phyloP scores from a whole-genome alignment of 768 basidiomycete genomes.

The Chalciporus chontae region DNA sequence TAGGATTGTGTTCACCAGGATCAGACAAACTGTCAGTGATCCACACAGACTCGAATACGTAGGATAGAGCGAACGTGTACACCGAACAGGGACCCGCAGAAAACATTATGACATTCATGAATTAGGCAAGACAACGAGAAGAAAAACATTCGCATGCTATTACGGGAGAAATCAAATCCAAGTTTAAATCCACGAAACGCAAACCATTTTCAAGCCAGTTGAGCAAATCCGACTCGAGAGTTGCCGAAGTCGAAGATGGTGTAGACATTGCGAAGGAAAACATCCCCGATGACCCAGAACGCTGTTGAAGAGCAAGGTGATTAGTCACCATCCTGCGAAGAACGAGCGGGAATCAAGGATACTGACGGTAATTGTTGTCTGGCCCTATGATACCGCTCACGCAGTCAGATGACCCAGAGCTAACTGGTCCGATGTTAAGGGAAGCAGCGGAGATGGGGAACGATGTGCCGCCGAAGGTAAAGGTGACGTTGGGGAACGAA shows the following conservation, averaged over 20 bases:
- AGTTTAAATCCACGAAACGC: too few relatives aligned
- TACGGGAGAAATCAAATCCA: too few relatives aligned
- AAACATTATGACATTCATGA: too few relatives aligned
- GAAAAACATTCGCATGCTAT: too few relatives aligned
- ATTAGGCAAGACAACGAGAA: too few relatives aligned
- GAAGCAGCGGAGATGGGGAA: conserved; percentile 29
- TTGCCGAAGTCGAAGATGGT: conserved; percentile 37
- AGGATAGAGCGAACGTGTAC: too few relatives aligned
- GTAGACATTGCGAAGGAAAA: conserved; percentile 43
- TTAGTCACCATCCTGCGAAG: too few relatives aligned
- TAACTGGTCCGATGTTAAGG: conserved; percentile 37
- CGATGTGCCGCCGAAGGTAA: conserved; percentile 34
- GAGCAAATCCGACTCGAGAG: conserved; percentile 36
- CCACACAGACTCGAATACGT: too few relatives aligned
- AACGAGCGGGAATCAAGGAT: not conserved
- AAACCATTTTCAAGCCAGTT: conserved; percentile 4
- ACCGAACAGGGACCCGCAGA: too few relatives aligned
- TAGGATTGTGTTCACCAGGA: too few relatives aligned
- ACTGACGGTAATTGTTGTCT: conserved; percentile 1
- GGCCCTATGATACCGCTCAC: conserved; percentile 26
- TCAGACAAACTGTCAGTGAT: too few relatives aligned
- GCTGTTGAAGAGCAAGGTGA: not conserved
- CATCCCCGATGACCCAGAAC: conserved; percentile 17
- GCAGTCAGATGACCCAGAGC: conserved; percentile 21
- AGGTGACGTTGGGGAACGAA: conserved; percentile 21